Evolutionary conservation across 257 asterid genomes (phyloP).

Genomic region (Gentiana straminea): DNA sequence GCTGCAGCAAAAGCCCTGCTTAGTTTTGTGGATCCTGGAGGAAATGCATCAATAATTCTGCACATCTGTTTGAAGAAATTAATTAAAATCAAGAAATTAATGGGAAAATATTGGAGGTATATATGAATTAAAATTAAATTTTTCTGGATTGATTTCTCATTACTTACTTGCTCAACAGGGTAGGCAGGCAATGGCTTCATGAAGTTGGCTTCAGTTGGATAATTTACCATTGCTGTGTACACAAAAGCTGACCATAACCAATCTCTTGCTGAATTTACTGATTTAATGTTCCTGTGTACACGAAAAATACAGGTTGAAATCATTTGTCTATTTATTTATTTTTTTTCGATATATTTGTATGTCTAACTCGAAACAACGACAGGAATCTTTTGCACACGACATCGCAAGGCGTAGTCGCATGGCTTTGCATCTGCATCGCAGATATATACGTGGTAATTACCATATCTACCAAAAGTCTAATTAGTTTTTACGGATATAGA

Average conservation of each 20-base stretch:
- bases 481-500: no score
- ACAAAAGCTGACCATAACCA: constrained; percentile 74
- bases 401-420: no score
- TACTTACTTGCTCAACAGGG: constrained; percentile 50
- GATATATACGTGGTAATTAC: no score
- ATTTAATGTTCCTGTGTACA: constrained; percentile 30
- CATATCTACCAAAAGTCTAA: no score
- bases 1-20: constrained; percentile 57
- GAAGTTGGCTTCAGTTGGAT: constrained; percentile 55
- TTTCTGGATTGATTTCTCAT: not conserved
- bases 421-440: no score
- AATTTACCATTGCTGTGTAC: constrained; percentile 67
- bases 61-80: constrained; percentile 43
- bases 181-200: constrained; percentile 70
- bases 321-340: no score
- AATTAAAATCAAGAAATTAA: not conserved
- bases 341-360: no score
- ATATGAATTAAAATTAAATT: not conserved
- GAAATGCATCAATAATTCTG: constrained; percentile 46
- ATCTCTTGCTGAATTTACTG: constrained; percentile 30
- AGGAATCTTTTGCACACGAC: no score
- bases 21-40: constrained; percentile 35
- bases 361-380: no score
- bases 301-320: constrained; percentile 1
- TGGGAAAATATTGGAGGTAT: not conserved